phyloP scores from a whole-genome alignment of 2,329 filamentous ascomycete genomes.

The Colletotrichum sp. region DNA sequence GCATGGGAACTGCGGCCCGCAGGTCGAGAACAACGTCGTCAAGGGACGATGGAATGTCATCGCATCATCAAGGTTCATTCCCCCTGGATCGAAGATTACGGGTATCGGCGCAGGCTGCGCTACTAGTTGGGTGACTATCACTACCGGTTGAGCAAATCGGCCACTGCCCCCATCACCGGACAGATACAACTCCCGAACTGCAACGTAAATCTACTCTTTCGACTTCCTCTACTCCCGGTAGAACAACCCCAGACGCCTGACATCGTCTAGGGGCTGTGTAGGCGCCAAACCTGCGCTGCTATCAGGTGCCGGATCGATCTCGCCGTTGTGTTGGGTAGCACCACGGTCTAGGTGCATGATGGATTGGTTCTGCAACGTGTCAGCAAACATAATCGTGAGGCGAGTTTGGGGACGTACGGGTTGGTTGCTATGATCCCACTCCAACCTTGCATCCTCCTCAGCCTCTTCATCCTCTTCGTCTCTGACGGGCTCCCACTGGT shows the following conservation, averaged over 20 bases:
- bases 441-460: slow-evolving; percentile 70
- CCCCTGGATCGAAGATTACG: slow-evolving; percentile 56
- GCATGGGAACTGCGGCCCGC: slow-evolving; percentile 91
- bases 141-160: slow-evolving; percentile 27
- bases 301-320: slow-evolving; percentile 27
- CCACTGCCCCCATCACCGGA: background rate
- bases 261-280: slow-evolving; percentile 76
- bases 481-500: slow-evolving; percentile 75
- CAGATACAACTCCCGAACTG: background rate
- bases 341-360: slow-evolving; percentile 48
- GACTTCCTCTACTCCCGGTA: slow-evolving; percentile 24
- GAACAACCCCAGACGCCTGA: slow-evolving; percentile 53
- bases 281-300: slow-evolving; percentile 59
- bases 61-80: slow-evolving; percentile 60
- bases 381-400: slow-evolving; percentile 24
- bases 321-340: slow-evolving; percentile 30
- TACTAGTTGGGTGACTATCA: slow-evolving; percentile 78
- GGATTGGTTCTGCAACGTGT: slow-evolving; percentile 47
- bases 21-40: slow-evolving; percentile 68
- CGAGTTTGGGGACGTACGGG: slow-evolving; percentile 51
- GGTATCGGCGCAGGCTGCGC: slow-evolving; percentile 85
- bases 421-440: slow-evolving; percentile 75
- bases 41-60: slow-evolving; percentile 74
- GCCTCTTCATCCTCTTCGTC: slow-evolving; percentile 64
- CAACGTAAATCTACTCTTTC: slow-evolving; percentile 34